phyloP scores from a whole-genome alignment of 2,329 filamentous ascomycete genomes.

The Scedosporium aurantiacum region DNA sequence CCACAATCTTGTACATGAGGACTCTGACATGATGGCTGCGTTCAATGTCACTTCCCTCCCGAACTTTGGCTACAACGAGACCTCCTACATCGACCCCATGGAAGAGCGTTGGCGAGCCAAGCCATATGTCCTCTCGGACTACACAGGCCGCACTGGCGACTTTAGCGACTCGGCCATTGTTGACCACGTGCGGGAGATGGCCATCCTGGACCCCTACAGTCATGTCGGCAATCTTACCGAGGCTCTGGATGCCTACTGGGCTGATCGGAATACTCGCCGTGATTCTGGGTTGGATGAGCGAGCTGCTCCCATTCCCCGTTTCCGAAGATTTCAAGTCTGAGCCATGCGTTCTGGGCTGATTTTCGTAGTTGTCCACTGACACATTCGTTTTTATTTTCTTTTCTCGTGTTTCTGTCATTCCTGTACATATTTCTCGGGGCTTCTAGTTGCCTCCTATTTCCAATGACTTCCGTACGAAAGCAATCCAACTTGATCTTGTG shows the following conservation, averaged over 20 bases:
- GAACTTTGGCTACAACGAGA: constrained; percentile 27
- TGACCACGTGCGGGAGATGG: not conserved
- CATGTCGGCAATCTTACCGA: not conserved
- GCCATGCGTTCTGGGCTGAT: not conserved
- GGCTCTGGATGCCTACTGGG: constrained; percentile 1
- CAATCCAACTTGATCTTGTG: no score
- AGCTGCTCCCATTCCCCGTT: not conserved
- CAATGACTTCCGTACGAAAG: no score
- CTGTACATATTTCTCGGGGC: not conserved
- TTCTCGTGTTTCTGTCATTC: not conserved
- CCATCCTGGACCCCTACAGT: not conserved
- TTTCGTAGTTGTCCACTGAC: not conserved
- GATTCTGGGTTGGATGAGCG: not conserved
- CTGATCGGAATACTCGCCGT: not conserved
- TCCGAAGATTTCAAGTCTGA: not conserved
- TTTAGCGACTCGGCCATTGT: not conserved
- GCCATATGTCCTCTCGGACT: not conserved
- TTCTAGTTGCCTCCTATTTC: no score
- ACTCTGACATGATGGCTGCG: constrained; percentile 34
- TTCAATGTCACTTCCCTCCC: constrained; percentile 29
- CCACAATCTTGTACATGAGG: constrained; percentile 34
- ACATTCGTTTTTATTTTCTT: not conserved
- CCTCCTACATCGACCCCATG: constrained; percentile 26
- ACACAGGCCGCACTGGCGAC: not conserved
- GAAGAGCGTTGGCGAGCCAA: constrained; percentile 20